Base-by-base conservation (phyloP, 73 alveolate genomes). In the Symbiodinium natans region DNA sequence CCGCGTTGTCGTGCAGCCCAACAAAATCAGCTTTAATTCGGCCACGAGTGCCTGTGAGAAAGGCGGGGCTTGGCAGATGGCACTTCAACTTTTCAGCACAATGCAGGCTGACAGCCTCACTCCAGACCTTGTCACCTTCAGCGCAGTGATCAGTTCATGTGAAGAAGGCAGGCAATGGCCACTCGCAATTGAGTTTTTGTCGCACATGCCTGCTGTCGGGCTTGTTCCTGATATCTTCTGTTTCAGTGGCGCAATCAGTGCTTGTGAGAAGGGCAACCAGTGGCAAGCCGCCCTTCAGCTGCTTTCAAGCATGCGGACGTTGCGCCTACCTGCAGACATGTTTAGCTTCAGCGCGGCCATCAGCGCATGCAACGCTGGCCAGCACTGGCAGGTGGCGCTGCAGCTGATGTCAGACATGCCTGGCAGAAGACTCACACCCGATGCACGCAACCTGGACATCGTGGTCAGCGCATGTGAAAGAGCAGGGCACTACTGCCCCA, bases 21-120 rank as follows among this genome's bases (percentile, higher is more conserved):
- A 73, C 27, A 85, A 41, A 82, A 68, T 90, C 29, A 40, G 89
- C 83, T 36, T 90, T 40, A 90, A 84, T 34, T 68, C 89, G 23
- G 77, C 56, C 23, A 19, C 71, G 80, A 90, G 89, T 68, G 87
- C 89, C 10, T 68, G 89, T 41, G 97, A 42, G 34, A n/a, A 29
- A 11, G 95, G 42, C 25, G 88, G 97, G 6, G 38, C 19, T 3
- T 90, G 97, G 97, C 82, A 90, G 88, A 42, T 68, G 80, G 41
- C 89, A 54, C 40, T 90, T 25, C 80, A 25, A 33, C 87, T 90
- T 34, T 89, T 88, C 9, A 23, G 23, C 71, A 15, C 71, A 29
- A 25, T 63, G 39, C 80, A 27, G 11, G 33, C 80, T 29, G 80
- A 63, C 13, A n/a, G 13, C 80, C 80, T 63, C 17, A 29, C 80